These are phyloP conservation scores for Zygotorulaspora florentina DNA, from an alignment of 805 yeast species.

Conservation along the genomic window DNA sequence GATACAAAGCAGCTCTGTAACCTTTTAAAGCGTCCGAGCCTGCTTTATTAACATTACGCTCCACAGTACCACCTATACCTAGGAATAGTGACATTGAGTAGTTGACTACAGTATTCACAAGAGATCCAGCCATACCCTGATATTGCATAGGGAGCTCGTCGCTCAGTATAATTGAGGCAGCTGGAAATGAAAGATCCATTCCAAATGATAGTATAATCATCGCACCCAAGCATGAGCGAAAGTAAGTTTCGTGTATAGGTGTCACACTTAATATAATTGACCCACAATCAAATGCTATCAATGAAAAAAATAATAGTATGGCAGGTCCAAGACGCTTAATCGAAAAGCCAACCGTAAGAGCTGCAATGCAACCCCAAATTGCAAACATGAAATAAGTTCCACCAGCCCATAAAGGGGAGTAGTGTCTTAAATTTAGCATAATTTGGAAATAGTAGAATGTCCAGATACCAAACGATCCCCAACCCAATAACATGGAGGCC, in stretches of 20 bases:
- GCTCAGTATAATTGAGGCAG: slow-evolving; percentile 60
- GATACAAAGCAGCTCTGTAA: slow-evolving; percentile 54
- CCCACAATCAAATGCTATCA: slow-evolving; percentile 54
- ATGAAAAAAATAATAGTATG: slow-evolving; percentile 46
- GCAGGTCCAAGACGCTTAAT: slow-evolving; percentile 48
- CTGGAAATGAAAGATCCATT: slow-evolving; percentile 76
- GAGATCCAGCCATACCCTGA: slow-evolving; percentile 77
- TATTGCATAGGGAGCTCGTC: slow-evolving; percentile 55
- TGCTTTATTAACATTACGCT: slow-evolving; percentile 37
- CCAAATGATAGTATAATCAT: slow-evolving; percentile 60
- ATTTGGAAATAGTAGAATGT: slow-evolving; percentile 58
- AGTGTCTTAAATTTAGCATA: slow-evolving; percentile 46
- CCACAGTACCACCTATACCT: slow-evolving; percentile 69
- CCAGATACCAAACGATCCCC: slow-evolving; percentile 79
- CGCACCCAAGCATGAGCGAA: slow-evolving; percentile 53
- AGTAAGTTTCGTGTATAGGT: slow-evolving; percentile 59
- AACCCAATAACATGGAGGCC: slow-evolving; percentile 53
- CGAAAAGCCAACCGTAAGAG: slow-evolving; percentile 46
- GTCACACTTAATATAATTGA: slow-evolving; percentile 48
- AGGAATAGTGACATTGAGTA: slow-evolving; percentile 68
- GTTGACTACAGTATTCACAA: slow-evolving; percentile 65
- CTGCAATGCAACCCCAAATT: slow-evolving; percentile 53
- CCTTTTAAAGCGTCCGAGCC: slow-evolving; percentile 37
- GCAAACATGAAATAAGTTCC: slow-evolving; percentile 45
- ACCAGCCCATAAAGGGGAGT: slow-evolving; percentile 45